A percentile compares a stretch with the other conserved stretches of the same genome.
phyloP scores from a whole-genome alignment of 106 monocot genomes.

The Dendrobium nobile region DNA sequence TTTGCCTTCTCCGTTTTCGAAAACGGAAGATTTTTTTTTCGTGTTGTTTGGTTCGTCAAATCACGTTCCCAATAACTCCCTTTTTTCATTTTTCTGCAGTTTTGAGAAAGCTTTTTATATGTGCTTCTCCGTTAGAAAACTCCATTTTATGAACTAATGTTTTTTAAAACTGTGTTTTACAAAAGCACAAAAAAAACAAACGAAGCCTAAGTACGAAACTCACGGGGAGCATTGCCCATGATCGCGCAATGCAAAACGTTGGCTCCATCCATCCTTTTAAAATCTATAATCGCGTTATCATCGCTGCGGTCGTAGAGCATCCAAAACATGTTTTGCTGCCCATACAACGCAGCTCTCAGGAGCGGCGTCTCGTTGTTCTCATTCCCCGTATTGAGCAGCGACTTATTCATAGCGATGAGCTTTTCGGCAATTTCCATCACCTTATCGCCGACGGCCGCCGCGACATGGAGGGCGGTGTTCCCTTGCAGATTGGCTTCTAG shows the following conservation, averaged over 20 bases:
- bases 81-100: no score
- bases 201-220: neutral
- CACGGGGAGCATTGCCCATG: slow-evolving; percentile 19
- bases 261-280: slow-evolving; percentile 10
- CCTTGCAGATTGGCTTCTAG: neutral
- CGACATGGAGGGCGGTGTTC: slow-evolving; percentile 27
- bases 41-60: no score
- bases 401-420: neutral
- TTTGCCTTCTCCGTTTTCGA: no score
- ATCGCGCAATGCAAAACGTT: slow-evolving; percentile 33
- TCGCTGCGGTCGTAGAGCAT: neutral
- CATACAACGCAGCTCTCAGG: slow-evolving; percentile 26
- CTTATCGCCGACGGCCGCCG: slow-evolving; percentile 11
- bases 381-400: neutral
- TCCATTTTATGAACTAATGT: no score
- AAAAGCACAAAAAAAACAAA: no score
- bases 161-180: no score
- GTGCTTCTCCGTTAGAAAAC: no score
- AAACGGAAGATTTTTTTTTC: no score
- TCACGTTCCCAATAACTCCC: no score
- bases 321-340: slow-evolving; percentile 17
- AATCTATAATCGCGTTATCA: neutral
- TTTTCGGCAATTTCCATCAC: neutral
- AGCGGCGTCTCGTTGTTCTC: slow-evolving; percentile 16
- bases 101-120: no score